Percentiles rank a stretch among this genome's conserved stretches.
Conservation (phyloP, 1,139 yeast genomes). For the Nakaseomyces bracarensis region DNA sequence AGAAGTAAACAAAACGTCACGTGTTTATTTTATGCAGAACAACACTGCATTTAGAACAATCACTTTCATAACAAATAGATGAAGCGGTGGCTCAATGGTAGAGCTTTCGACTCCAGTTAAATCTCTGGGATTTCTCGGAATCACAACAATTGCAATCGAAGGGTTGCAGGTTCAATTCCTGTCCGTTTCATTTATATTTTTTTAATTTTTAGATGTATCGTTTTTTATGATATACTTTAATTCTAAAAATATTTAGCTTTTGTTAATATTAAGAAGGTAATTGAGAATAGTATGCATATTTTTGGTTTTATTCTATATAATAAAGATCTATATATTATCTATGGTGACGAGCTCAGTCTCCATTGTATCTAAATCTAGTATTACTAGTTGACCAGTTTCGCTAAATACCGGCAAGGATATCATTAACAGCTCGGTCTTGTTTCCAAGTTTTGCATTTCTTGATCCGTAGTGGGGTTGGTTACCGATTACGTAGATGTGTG, state of each 20-base stretch:
- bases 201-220: conserved; percentile 7
- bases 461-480: conserved; percentile 55
- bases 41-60: too few species aligned
- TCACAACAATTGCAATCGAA: conserved; percentile 42
- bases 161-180: conserved; percentile 74
- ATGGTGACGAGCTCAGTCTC: conserved; percentile 42
- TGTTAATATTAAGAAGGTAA: too few species aligned
- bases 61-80: conserved; percentile 9
- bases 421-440: conserved; percentile 37
- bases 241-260: neutral
- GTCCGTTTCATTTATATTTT: conserved; percentile 48
- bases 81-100: conserved; percentile 93
- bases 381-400: conserved; percentile 56
- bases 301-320: neutral
- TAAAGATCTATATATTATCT: conserved; percentile 13
- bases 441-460: conserved; percentile 33
- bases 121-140: conserved; percentile 17
- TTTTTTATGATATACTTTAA: neutral
- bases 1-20: too few species aligned
- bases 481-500: conserved; percentile 81
- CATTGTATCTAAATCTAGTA: conserved; percentile 53
- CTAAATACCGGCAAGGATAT: conserved; percentile 68
- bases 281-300: too few species aligned
- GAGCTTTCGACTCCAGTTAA: conserved; percentile 79
- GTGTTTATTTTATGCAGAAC: too few species aligned